Evolutionary conservation across 1,284 basidiomycete species (phyloP), one percentile per base, ranked within the genome.

Genomic region (Ustilago hordei): DNA sequence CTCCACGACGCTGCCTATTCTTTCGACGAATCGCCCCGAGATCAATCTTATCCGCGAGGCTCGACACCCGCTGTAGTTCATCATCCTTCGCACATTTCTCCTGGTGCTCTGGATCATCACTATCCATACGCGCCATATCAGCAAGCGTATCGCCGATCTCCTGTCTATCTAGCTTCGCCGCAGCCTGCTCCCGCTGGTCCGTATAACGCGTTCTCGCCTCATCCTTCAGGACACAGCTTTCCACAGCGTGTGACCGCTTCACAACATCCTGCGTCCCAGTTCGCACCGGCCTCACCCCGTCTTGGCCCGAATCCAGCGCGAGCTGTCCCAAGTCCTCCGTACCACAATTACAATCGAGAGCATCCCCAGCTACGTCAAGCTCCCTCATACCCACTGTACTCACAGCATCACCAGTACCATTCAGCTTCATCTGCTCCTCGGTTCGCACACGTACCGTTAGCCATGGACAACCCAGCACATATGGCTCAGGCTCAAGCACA

Each of bases 401-500:
- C 57, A 13, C 47, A 39, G 1, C 48, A 58, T 3, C 55, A 47
- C 32, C 35, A 39, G 0, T 41, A 58, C 2, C 55, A 47, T 50
- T 31, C 45, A 45, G 39, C 45, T 47, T 31, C 55, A 32, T 12
- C 50, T 38, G 32, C 43, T 36, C 71, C 43, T 19, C 71, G 61
- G 0, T 55, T 61, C 23, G 61, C 48, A 8, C 47, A 59, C 41
- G 15, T 41, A 17, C 43, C 13, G 15, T 11, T 54, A 67, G 36
- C 58, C 17, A 78, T 78, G 75, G 75, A 78, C 47, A 67, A 63
- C 28, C 64, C 48, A 55, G 67, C 67, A 43, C 74, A 71, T 34
- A 64, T 72, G 56, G 62, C 74, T 53, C 72, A 75, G 19, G 68
- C 73, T 12, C 76, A 79, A 47, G 65, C 67, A 6, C 73, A 79